phyloP scores from a whole-genome alignment of 352 stramenopile species.

The Globisporangium barbulae region DNA sequence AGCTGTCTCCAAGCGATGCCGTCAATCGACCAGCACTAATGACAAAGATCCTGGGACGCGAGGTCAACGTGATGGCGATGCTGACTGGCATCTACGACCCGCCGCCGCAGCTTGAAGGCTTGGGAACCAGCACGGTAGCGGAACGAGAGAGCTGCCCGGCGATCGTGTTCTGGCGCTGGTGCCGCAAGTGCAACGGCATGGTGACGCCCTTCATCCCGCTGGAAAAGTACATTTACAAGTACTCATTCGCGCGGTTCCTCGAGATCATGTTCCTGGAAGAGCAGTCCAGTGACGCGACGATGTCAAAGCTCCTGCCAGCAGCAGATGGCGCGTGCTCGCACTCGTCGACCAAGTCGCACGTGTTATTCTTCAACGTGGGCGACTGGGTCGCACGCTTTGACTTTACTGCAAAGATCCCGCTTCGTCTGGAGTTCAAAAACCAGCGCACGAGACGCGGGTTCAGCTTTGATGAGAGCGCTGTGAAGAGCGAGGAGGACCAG shows the following conservation, averaged over 20 bases:
- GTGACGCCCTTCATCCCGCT: constrained; percentile 89
- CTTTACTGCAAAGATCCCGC: constrained; percentile 38
- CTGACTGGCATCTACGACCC: constrained; percentile 34
- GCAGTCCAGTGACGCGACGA: constrained; percentile 27
- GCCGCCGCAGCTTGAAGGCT: constrained; percentile 19
- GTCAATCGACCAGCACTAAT: constrained; percentile 22
- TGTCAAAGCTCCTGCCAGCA: constrained; percentile 12
- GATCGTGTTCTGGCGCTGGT: constrained; percentile 98
- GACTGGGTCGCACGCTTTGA: constrained; percentile 73
- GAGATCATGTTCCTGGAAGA: constrained; percentile 94
- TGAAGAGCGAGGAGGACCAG: constrained; percentile 15
- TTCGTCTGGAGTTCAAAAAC: constrained; percentile 25
- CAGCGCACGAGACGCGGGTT: constrained; percentile 14
- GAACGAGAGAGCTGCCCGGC: constrained; percentile 38
- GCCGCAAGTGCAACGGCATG: constrained; percentile 90
- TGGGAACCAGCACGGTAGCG: constrained; percentile 9
- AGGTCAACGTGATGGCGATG: constrained; percentile 46
- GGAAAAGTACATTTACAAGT: constrained; percentile 95
- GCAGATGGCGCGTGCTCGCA: constrained; percentile 33
- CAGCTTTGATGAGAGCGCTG: not conserved
- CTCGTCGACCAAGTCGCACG: constrained; percentile 53
- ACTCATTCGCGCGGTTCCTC: constrained; percentile 97
- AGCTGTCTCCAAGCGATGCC: constrained; percentile 13
- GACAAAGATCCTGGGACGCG: constrained; percentile 24
- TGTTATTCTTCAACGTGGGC: constrained; percentile 81